Base-by-base conservation (phyloP, 306 rosid species). In the Castanospermum australe region DNA sequence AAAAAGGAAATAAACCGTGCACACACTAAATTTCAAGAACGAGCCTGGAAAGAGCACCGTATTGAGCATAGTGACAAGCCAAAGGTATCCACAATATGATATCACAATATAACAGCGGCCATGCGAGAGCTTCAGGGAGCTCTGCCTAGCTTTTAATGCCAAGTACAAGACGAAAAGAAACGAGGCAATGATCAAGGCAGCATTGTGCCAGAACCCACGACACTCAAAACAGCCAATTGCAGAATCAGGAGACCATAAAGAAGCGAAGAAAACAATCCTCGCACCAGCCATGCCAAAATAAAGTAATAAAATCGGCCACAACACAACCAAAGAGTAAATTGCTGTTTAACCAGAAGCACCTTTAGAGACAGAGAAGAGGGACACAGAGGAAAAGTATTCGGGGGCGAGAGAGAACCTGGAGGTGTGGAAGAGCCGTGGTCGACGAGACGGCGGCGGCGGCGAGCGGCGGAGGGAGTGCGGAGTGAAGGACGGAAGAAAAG, bases 11-110 rank as follows among this genome's bases (percentile, higher is more conserved):
- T 6, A 15, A 41, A 56, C 38, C 52, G 13, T 3, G 35, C 20
- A 63, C n/a, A 55, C 48, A 22, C 9, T 39, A n/a, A 66, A 65
- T 35, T 48, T 35, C 8, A 62, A 22, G 39, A 64, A 1, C 9
- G 39, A 78, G 88, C 94, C 94, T 90, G 94, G 32, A 88, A 71
- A 30, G 62, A 47, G 88, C 91, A 88, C 94, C 94, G 33, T 41
- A 60, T 60, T 60, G 42, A 60, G 67, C 42, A 60, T 6, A 21
- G 42, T 60, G 36, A 60, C 41, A 60, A 60, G 42, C 67, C 67
- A 60, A 25, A 60, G 41, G 67, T 42, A 60, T 60, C 11, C 41
- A 12, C 30, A 60, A 60, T 60, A 60, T 5, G 67, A 30, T 30
- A 60, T 60, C 5, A 59, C 30, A 30, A 59, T 28, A 59, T 59